Conservation (phyloP, 2,329 filamentous ascomycete species). For the Xylariaceae sp. region DNA sequence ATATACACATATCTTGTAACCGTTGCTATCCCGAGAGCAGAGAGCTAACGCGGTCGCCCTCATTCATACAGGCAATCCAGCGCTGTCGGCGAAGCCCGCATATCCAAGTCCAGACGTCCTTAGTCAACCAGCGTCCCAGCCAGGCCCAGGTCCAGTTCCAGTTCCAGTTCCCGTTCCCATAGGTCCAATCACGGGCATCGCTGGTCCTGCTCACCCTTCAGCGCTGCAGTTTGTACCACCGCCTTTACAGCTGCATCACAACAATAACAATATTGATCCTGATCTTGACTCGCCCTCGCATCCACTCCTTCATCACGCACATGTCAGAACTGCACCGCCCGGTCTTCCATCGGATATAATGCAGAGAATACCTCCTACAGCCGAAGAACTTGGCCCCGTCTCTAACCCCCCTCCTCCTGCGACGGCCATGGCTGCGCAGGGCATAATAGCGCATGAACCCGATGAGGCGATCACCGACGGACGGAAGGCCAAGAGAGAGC, state of each 20-base stretch:
- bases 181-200: slow-evolving; percentile 7
- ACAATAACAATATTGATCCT: slow-evolving; percentile 28
- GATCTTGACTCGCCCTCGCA: slow-evolving; percentile 23
- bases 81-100: slow-evolving; percentile 23
- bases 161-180: too few species aligned
- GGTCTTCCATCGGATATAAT: slow-evolving; percentile 30
- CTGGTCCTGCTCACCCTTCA: slow-evolving; percentile 19
- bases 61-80: slow-evolving; percentile 19
- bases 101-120: slow-evolving; percentile 20
- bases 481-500: slow-evolving; percentile 78
- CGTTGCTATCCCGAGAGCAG: background rate
- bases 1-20: too few species aligned
- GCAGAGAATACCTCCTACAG: slow-evolving; percentile 30
- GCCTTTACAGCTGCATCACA: slow-evolving; percentile 27
- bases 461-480: slow-evolving; percentile 44
- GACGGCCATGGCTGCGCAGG: slow-evolving; percentile 30
- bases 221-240: slow-evolving; percentile 22
- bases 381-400: slow-evolving; percentile 29
- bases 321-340: slow-evolving; percentile 25
- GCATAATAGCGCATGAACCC: slow-evolving; percentile 31
- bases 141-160: slow-evolving; percentile 8
- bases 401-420: slow-evolving; percentile 27
- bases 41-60: slow-evolving; percentile 20
- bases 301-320: slow-evolving; percentile 24
- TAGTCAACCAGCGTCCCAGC: slow-evolving; percentile 17